Conservation (phyloP, 176 grass and related monocot genomes). For the Echinochloa phyllopogon region DNA sequence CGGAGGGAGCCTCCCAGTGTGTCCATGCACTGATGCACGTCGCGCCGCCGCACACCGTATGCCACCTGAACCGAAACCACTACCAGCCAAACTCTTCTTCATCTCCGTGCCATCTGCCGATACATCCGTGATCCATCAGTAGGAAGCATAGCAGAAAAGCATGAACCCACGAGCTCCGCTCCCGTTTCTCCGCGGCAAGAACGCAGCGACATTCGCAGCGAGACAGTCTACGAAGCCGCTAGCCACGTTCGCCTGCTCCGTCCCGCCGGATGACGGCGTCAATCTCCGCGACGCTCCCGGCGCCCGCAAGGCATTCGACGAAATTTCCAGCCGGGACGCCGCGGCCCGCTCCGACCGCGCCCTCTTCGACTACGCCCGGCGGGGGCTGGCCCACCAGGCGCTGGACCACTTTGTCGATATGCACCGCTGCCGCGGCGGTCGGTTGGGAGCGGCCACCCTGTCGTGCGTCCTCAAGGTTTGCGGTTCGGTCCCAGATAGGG, state of each 20-base stretch:
- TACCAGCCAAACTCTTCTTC: neutral
- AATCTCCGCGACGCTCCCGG: neutral
- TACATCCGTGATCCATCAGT: neutral
- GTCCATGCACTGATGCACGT: neutral
- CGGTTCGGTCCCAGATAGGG: slow-evolving; percentile 31
- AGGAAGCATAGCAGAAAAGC: neutral
- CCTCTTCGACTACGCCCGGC: slow-evolving; percentile 12
- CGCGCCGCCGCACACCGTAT: neutral
- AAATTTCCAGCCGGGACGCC: slow-evolving; percentile 32
- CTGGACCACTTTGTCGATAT: slow-evolving; percentile 39
- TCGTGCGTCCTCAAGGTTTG: slow-evolving; percentile 43
- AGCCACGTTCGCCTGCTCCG: neutral
- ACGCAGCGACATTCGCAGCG: neutral
- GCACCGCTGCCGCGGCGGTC: neutral
- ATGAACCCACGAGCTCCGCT: slow-evolving; percentile 25
- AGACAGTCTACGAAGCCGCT: neutral
- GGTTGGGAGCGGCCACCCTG: slow-evolving; percentile 11
- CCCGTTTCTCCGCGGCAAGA: neutral
- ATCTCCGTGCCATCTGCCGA: neutral
- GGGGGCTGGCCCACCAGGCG: slow-evolving; percentile 15
- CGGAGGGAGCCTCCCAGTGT: neutral
- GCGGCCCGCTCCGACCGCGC: neutral
- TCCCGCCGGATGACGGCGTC: too few relatives aligned
- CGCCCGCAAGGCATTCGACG: slow-evolving; percentile 51
- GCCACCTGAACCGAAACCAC: neutral